Conservation (phyloP, 768 basidiomycete species). For the Lactarius deliciosus region DNA sequence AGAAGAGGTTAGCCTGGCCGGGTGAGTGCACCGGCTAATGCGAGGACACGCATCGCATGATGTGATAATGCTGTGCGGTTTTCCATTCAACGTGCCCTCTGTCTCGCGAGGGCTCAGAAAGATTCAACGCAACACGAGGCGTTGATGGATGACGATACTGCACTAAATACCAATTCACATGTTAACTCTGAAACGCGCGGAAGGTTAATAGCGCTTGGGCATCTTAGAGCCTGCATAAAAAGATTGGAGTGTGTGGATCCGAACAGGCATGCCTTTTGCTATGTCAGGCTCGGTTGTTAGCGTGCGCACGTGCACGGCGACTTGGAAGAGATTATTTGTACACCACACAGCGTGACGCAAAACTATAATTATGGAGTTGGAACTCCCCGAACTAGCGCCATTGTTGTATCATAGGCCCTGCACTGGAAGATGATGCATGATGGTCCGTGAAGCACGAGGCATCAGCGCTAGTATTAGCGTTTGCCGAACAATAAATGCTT, state of each 20-base stretch:
- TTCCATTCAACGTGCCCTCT: background rate
- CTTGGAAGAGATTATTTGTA: background rate
- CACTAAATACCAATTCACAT: background rate
- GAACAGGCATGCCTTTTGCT: background rate
- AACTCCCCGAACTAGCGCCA: background rate
- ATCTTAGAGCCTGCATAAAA: background rate
- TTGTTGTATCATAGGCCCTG: background rate
- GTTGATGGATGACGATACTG: background rate
- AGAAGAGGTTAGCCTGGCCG: background rate
- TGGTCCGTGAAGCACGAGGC: background rate
- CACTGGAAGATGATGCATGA: background rate
- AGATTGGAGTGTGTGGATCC: background rate
- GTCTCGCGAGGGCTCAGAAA: background rate
- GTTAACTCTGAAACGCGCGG: background rate
- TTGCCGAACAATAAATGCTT: background rate
- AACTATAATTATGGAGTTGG: background rate
- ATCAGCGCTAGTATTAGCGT: background rate
- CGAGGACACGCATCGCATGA: background rate
- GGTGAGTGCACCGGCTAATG: background rate
- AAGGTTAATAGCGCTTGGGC: background rate
- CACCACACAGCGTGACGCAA: constrained; percentile 2
- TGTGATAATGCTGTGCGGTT: background rate
- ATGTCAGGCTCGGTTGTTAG: background rate
- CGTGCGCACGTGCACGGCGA: background rate
- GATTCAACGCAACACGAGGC: background rate